phyloP scores from a whole-genome alignment of 2,329 filamentous ascomycete genomes.

The Talaromyces sp. region DNA sequence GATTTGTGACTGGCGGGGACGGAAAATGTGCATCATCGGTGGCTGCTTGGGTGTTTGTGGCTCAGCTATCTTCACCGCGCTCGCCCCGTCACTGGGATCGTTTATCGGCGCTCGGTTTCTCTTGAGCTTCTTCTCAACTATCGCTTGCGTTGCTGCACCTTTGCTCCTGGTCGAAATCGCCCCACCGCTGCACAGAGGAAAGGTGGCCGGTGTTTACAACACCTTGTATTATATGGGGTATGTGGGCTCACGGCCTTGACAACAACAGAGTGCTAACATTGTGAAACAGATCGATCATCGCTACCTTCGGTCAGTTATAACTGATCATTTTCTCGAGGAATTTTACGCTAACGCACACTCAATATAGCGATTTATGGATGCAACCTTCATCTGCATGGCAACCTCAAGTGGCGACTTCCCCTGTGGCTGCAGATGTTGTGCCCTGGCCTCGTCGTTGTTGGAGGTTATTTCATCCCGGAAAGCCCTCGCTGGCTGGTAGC shows the following conservation, averaged over 20 bases:
- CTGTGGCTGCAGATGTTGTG: constrained; percentile 15
- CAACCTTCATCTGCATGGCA: constrained; percentile 5
- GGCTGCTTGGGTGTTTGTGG: constrained; percentile 17
- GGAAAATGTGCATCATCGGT: constrained; percentile 36
- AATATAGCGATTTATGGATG: constrained; percentile 11
- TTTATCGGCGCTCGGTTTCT: constrained; percentile 8
- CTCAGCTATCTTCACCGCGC: background rate
- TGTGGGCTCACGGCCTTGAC: background rate
- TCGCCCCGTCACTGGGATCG: background rate
- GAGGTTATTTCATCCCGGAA: constrained; percentile 21
- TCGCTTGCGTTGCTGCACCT: constrained; percentile 51
- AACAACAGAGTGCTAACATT: background rate
- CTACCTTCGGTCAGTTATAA: constrained; percentile 3
- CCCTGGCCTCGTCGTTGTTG: constrained; percentile 12
- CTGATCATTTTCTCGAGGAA: background rate
- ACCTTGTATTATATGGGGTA: constrained; percentile 13
- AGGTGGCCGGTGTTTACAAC: constrained; percentile 30
- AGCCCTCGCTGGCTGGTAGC: constrained; percentile 23
- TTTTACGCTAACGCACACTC: background rate
- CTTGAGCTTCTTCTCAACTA: constrained; percentile 27
- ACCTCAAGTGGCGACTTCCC: constrained; percentile 14
- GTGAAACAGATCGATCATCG: constrained; percentile 12
- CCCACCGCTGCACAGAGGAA: constrained; percentile 56
- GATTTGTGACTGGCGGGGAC: constrained; percentile 42
- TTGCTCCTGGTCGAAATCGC: constrained; percentile 59